Conservation (phyloP, 176 grass and related monocot genomes). For the Aegilops umbellulata region DNA sequence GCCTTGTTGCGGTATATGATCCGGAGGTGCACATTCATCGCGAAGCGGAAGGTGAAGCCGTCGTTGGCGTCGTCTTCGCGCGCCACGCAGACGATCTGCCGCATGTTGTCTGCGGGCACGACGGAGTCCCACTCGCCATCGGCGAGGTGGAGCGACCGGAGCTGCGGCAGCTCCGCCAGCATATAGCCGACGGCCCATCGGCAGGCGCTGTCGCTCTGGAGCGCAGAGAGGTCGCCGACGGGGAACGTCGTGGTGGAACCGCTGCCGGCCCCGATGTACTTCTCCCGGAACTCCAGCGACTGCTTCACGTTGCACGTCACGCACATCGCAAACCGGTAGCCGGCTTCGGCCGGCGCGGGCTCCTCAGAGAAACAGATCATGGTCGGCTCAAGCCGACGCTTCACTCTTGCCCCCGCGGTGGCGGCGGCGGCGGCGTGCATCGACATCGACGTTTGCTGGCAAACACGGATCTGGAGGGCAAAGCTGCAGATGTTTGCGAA, state of each 20-base stretch:
- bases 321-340: not conserved
- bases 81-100: not conserved
- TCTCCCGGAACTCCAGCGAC: not conserved
- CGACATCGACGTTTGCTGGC: too few relatives aligned
- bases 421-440: too few relatives aligned
- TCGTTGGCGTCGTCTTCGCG: not conserved
- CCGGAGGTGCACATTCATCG: not conserved
- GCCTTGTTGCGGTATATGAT: not conserved
- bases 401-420: too few relatives aligned
- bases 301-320: not conserved
- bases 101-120: not conserved
- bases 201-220: not conserved
- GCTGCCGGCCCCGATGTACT: not conserved
- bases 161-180: not conserved
- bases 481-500: too few relatives aligned
- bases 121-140: not conserved
- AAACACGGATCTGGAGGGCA: too few relatives aligned
- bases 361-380: not conserved
- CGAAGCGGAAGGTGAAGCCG: not conserved
- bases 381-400: not conserved
- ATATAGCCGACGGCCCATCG: too few relatives aligned
- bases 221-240: not conserved
- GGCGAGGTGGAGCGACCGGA: not conserved
- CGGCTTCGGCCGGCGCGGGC: too few relatives aligned
- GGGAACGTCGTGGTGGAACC: not conserved